These are phyloP conservation scores for Microcos paniculata DNA, from an alignment of 345 rosid genomes.

Conservation along the genomic window DNA sequence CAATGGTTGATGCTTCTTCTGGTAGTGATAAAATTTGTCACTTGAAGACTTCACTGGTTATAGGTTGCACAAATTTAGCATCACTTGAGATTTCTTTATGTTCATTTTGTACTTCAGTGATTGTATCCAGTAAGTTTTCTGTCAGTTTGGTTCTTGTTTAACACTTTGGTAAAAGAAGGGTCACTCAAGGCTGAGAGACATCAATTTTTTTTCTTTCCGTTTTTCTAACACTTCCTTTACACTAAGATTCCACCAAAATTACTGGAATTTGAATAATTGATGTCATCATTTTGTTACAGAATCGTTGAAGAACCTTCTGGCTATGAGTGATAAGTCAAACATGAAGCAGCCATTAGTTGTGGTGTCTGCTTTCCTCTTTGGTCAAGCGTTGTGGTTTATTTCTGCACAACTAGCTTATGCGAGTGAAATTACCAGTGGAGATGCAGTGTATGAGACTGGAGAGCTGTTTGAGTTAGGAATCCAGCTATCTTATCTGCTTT, in stretches of 20 bases:
- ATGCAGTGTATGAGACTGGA: slow-evolving; percentile 64
- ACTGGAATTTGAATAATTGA: slow-evolving; percentile 1
- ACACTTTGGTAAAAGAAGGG: neutral
- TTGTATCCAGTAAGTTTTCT: neutral
- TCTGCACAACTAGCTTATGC: slow-evolving; percentile 68
- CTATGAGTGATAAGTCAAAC: slow-evolving; percentile 26
- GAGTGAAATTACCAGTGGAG: slow-evolving; percentile 35
- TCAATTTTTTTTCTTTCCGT: neutral
- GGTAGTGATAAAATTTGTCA: neutral
- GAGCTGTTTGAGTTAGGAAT: slow-evolving; percentile 88
- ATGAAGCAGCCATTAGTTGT: slow-evolving; percentile 41
- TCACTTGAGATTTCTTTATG: neutral
- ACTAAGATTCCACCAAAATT: neutral
- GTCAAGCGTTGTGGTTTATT: slow-evolving; percentile 47
- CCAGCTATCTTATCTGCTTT: slow-evolving; percentile 83
- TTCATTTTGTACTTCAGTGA: neutral
- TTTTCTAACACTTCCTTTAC: neutral
- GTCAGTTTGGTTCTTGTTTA: neutral
- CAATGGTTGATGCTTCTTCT: neutral
- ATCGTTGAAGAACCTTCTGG: slow-evolving; percentile 31
- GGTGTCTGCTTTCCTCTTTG: slow-evolving; percentile 43
- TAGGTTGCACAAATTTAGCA: neutral
- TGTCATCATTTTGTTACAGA: slow-evolving; percentile 34
- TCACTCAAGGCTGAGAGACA: neutral
- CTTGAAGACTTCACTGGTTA: neutral